phyloP scores from a whole-genome alignment of 192 early-diverging fungal genomes.

The Gonapodya prolifera region DNA sequence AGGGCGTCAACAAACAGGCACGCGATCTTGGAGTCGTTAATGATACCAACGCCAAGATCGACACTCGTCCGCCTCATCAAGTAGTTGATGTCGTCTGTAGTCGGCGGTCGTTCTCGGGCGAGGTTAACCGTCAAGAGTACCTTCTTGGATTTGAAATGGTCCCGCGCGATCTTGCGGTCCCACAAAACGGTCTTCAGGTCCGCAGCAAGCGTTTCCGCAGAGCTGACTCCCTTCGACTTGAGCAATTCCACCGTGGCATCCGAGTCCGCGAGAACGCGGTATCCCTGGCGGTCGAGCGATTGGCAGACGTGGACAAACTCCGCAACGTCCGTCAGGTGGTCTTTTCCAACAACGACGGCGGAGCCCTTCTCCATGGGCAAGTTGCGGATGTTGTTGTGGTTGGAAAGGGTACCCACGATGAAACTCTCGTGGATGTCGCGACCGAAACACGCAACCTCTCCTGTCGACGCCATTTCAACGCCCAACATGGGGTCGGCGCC shows the following conservation, averaged over 20 bases:
- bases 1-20: slow-evolving; percentile 34
- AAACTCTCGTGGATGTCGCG: slow-evolving; percentile 79
- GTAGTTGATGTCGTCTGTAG: slow-evolving; percentile 22
- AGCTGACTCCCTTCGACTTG: not conserved
- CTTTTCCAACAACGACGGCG: slow-evolving; percentile 5
- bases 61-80: slow-evolving; percentile 29
- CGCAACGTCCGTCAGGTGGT: slow-evolving; percentile 53
- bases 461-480: slow-evolving; percentile 97
- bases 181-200: slow-evolving; percentile 9
- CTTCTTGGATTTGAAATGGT: slow-evolving; percentile 19
- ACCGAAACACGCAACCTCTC: slow-evolving; percentile 97
- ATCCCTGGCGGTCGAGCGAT: slow-evolving; percentile 44
- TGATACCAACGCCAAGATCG: slow-evolving; percentile 35
- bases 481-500: slow-evolving; percentile 95
- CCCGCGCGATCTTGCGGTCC: slow-evolving; percentile 20
- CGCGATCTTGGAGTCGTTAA: slow-evolving; percentile 35
- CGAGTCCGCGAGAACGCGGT: slow-evolving; percentile 58
- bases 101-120: slow-evolving; percentile 16
- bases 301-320: slow-evolving; percentile 63
- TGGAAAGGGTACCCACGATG: slow-evolving; percentile 63
- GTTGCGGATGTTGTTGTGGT: slow-evolving; percentile 73
- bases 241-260: slow-evolving; percentile 39
- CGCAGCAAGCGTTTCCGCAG: slow-evolving; percentile 6
- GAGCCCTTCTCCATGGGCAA: slow-evolving; percentile 52
- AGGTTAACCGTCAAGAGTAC: slow-evolving; percentile 32